These are phyloP conservation scores for Termitomyces titanicus DNA, from an alignment of 768 basidiomycete species.

Conservation along the genomic window DNA sequence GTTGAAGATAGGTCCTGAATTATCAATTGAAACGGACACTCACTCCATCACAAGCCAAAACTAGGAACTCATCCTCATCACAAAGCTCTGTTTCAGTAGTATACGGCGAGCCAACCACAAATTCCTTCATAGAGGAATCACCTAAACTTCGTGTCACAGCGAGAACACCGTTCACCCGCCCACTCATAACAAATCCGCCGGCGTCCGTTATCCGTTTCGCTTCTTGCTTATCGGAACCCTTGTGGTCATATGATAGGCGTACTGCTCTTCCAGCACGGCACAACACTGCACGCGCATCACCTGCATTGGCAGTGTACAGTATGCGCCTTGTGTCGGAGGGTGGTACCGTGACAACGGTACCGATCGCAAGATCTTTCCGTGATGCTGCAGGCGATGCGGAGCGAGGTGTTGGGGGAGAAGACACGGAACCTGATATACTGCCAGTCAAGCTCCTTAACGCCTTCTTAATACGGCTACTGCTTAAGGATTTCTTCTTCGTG, in stretches of 20 bases:
- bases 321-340: conserved; percentile 62
- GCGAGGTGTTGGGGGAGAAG: conserved; percentile 29
- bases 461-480: conserved; percentile 49
- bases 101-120: conserved; percentile 96
- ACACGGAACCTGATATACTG: conserved; percentile 30
- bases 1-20: neutral
- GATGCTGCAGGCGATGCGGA: conserved; percentile 30
- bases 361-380: conserved; percentile 26
- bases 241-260: conserved; percentile 96
- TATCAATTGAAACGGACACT: conserved; percentile 27
- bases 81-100: conserved; percentile 96
- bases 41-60: conserved; percentile 97
- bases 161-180: conserved; percentile 95
- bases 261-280: conserved; percentile 89
- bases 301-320: conserved; percentile 94
- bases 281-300: conserved; percentile 92
- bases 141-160: conserved; percentile 95
- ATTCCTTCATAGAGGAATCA: conserved; percentile 99
- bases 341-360: conserved; percentile 35
- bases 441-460: conserved; percentile 49
- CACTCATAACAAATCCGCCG: conserved; percentile 98
- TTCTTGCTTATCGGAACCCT: conserved; percentile 95
- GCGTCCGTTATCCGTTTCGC: conserved; percentile 97
- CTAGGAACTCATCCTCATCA: conserved; percentile 89
- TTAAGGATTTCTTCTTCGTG: conserved; percentile 38